Percentiles rank a stretch among this genome's conserved stretches.
Evolutionary conservation across 148 eudicot genomes (phyloP).

Genomic region (Persicaria maculosa): DNA sequence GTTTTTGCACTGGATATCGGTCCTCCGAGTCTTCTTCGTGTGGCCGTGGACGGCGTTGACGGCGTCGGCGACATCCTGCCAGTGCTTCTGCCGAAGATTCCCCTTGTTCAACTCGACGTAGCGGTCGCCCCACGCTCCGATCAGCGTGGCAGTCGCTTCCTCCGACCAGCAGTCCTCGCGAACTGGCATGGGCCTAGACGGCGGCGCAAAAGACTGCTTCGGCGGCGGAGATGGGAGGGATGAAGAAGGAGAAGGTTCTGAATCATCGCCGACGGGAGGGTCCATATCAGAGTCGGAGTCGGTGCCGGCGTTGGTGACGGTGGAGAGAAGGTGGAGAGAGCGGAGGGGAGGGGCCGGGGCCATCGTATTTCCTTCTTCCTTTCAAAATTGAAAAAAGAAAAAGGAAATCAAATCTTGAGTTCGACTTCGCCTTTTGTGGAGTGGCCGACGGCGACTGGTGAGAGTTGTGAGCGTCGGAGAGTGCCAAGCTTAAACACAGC

Average conservation of each 20-base stretch:
- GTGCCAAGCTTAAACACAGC: neutral
- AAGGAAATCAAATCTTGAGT: neutral
- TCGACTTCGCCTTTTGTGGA: neutral
- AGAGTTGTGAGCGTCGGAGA: neutral
- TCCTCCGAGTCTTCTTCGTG: conserved; percentile 31
- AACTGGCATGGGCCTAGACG: conserved; percentile 22
- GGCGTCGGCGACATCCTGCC: conserved; percentile 64
- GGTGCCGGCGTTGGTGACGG: conserved; percentile 1
- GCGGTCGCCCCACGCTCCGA: conserved; percentile 63
- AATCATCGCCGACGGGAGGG: conserved; percentile 15
- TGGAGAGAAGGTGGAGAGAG: conserved; percentile 13
- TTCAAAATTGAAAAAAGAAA: neutral
- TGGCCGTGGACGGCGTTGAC: conserved; percentile 48
- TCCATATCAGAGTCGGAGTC: conserved; percentile 14
- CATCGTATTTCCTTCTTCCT: neutral
- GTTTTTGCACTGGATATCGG: conserved; percentile 71
- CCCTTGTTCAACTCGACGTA: conserved; percentile 54
- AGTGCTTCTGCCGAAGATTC: conserved; percentile 57
- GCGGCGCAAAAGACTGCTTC: neutral
- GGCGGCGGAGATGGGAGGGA: conserved; percentile 14
- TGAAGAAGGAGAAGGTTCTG: neutral
- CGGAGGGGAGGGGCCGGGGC: conserved; percentile 11
- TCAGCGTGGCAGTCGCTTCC: conserved; percentile 51
- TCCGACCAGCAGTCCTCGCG: conserved; percentile 78
- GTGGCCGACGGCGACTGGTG: conserved; percentile 5